Evolutionary conservation across 441 rosid genomes (phyloP).

Genomic region (Daphne laureola): DNA sequence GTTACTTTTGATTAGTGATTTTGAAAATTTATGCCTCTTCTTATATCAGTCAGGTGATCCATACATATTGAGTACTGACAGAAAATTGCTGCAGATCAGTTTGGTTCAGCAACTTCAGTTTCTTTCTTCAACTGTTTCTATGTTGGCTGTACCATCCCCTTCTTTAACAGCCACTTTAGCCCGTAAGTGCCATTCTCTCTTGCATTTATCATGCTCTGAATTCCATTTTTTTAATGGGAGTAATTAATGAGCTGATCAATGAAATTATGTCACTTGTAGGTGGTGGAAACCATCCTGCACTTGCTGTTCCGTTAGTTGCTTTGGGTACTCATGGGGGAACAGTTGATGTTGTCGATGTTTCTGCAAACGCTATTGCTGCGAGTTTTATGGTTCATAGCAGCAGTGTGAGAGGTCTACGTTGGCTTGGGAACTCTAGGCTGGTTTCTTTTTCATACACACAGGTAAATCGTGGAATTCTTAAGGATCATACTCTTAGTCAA

Average conservation of each 20-base stretch:
- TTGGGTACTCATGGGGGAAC: slow-evolving; percentile 94
- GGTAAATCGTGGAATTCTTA: slow-evolving; percentile 31
- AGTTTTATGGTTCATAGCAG: slow-evolving; percentile 79
- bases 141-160: slow-evolving; percentile 94
- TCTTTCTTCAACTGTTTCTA: slow-evolving; percentile 88
- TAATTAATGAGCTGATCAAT: slow-evolving; percentile 15
- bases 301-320: slow-evolving; percentile 96
- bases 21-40: slow-evolving; percentile 14
- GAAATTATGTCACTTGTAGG: slow-evolving; percentile 44
- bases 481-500: not conserved
- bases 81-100: slow-evolving; percentile 57
- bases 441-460: slow-evolving; percentile 93
- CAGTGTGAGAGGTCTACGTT: slow-evolving; percentile 83
- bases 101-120: slow-evolving; percentile 89
- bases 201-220: slow-evolving; percentile 7
- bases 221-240: slow-evolving; percentile 11
- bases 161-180: slow-evolving; percentile 94
- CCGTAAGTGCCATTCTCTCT: slow-evolving; percentile 52
- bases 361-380: slow-evolving; percentile 88
- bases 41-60: slow-evolving; percentile 16
- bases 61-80: slow-evolving; percentile 11
- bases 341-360: slow-evolving; percentile 81
- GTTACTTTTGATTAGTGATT: slow-evolving; percentile 16
- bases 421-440: slow-evolving; percentile 97
- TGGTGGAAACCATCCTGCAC: slow-evolving; percentile 90